Evolutionary conservation across 1,139 yeast genomes (phyloP).

Genomic region (Hansenula lynferdii): DNA sequence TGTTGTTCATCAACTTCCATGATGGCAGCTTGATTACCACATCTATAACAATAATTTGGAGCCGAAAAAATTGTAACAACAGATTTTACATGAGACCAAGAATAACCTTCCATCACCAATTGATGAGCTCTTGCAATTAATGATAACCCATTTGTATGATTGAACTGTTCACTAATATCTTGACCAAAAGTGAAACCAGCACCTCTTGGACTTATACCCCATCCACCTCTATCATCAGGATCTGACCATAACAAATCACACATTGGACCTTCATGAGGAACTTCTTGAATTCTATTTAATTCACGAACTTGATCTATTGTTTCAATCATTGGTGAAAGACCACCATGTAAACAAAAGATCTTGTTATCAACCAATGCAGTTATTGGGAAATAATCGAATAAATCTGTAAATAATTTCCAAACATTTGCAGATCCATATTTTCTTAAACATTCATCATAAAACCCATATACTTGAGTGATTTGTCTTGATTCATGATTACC

Average conservation of each 20-base stretch:
- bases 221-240: slow-evolving; percentile 87
- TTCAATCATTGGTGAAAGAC: slow-evolving; percentile 83
- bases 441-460: slow-evolving; percentile 87
- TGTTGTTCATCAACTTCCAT: slow-evolving; percentile 97
- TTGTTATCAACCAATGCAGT: slow-evolving; percentile 79
- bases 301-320: slow-evolving; percentile 77
- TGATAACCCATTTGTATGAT: slow-evolving; percentile 68
- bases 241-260: slow-evolving; percentile 94
- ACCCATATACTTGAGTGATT: slow-evolving; percentile 91
- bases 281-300: slow-evolving; percentile 83
- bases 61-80: slow-evolving; percentile 97
- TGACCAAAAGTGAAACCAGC: slow-evolving; percentile 94
- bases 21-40: slow-evolving; percentile 98
- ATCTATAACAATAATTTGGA: slow-evolving; percentile 94
- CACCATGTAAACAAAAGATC: slow-evolving; percentile 88
- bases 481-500: slow-evolving; percentile 96
- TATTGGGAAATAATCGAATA: slow-evolving; percentile 82
- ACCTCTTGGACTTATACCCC: slow-evolving; percentile 94
- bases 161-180: slow-evolving; percentile 75
- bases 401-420: slow-evolving; percentile 89
- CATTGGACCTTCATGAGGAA: slow-evolving; percentile 97
- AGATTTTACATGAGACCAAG: slow-evolving; percentile 75
- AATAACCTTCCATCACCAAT: slow-evolving; percentile 90
- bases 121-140: slow-evolving; percentile 93
- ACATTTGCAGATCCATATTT: slow-evolving; percentile 89